phyloP scores from a whole-genome alignment of 1,284 basidiomycete species.

The Prillingera fragicola region DNA sequence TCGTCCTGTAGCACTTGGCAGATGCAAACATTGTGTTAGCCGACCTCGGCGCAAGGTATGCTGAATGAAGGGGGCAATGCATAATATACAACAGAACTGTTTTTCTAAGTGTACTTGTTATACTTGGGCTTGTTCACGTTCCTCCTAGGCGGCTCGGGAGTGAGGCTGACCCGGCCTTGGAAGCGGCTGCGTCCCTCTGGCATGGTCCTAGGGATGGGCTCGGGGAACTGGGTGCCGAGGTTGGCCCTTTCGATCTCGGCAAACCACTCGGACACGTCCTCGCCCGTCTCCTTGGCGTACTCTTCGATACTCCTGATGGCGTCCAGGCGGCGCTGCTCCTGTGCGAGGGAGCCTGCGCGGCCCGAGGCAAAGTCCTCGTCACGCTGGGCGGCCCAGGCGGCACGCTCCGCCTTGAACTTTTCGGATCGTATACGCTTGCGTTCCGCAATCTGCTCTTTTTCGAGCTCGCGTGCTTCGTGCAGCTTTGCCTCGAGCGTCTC shows the following conservation, averaged over 20 bases:
- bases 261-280: constrained; percentile 28
- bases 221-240: not conserved
- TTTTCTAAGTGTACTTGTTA: too few species aligned
- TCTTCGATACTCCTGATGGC: constrained; percentile 20
- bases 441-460: constrained; percentile 15
- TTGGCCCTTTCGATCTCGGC: constrained; percentile 11
- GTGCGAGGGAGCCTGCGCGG: constrained; percentile 4
- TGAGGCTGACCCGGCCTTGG: constrained; percentile 4
- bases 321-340: constrained; percentile 16
- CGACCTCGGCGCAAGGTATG: too few species aligned
- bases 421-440: constrained; percentile 12
- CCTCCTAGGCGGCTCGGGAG: too few species aligned
- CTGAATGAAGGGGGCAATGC: too few species aligned
- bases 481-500: constrained; percentile 17
- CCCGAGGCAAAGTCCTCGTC: constrained; percentile 14
- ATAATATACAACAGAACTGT: too few species aligned
- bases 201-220: not conserved
- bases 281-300: constrained; percentile 27
- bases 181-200: not conserved
- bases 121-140: too few species aligned
- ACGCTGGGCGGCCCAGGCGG: constrained; percentile 10
- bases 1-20: constrained; percentile 9
- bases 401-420: constrained; percentile 10
- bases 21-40: too few species aligned
- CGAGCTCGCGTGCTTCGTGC: constrained; percentile 12